Percentiles rank a stretch among this genome's conserved stretches.
Conservation (phyloP, 129 eudicot genomes). For the Flaveria trinervia region DNA sequence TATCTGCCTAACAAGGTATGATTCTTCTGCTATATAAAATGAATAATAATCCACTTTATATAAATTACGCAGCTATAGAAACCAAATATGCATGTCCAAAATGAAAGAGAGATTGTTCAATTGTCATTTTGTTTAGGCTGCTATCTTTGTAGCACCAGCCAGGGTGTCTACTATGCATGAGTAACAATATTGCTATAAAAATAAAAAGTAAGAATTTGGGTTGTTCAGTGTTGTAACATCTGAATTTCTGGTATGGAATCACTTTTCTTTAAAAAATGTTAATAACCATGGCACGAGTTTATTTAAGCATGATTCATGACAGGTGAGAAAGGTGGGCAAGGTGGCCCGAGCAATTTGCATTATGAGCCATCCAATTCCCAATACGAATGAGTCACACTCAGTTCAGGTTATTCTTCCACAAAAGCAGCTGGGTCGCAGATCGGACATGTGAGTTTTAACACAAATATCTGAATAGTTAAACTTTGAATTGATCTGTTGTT, state of each 20-base stretch:
- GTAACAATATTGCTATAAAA: background rate
- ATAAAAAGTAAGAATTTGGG: background rate
- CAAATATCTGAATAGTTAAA: background rate
- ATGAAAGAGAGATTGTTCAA: slow-evolving; percentile 6
- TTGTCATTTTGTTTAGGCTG: background rate
- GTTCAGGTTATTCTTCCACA: slow-evolving; percentile 96
- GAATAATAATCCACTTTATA: background rate
- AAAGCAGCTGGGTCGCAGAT: slow-evolving; percentile 94
- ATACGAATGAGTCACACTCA: slow-evolving; percentile 84
- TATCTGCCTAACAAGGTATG: slow-evolving; percentile 83
- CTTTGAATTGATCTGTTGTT: background rate
- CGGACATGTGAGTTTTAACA: slow-evolving; percentile 78
- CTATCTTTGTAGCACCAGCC: background rate
- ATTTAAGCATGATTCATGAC: slow-evolving; percentile 24
- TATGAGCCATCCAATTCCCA: slow-evolving; percentile 98
- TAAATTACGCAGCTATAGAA: background rate
- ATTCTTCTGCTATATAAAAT: background rate
- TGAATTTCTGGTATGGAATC: background rate
- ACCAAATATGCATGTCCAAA: background rate
- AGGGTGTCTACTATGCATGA: slow-evolving; percentile 2
- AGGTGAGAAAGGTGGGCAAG: slow-evolving; percentile 95
- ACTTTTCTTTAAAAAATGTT: background rate
- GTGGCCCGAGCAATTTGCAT: slow-evolving; percentile 96
- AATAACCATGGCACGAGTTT: background rate
- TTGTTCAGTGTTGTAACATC: background rate